These are phyloP conservation scores for Globisporangium uncinulatum DNA, from an alignment of 352 stramenopile species.

Conservation along the genomic window DNA sequence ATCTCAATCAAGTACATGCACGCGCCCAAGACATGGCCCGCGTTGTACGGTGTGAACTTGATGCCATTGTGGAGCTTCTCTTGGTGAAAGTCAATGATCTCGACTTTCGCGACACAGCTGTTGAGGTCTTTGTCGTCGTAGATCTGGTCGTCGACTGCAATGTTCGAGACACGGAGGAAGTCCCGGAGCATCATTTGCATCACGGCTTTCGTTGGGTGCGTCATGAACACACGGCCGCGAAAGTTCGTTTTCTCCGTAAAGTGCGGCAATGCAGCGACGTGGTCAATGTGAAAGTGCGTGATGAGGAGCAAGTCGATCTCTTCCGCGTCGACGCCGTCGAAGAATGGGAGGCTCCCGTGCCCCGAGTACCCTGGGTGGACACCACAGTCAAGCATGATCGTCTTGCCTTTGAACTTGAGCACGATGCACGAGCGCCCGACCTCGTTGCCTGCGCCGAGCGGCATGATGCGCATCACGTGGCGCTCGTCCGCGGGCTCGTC, in stretches of 20 bases:
- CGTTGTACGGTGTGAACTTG: conserved; percentile 98
- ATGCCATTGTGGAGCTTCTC: conserved; percentile 97
- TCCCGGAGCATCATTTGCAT: conserved; percentile 98
- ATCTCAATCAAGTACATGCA: conserved; percentile 99
- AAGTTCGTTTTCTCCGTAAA: conserved; percentile 99
- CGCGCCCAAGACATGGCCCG: conserved; percentile 98
- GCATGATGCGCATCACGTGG: conserved; percentile 92
- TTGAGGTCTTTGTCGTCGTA: conserved; percentile 95
- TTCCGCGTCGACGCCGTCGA: conserved; percentile 95
- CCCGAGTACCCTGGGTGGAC: conserved; percentile 93
- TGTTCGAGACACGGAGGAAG: conserved; percentile 94
- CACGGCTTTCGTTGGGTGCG: conserved; percentile 98
- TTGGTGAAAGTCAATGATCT: conserved; percentile 98
- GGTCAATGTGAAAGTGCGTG: conserved; percentile 99
- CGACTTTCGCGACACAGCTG: conserved; percentile 96
- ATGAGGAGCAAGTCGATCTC: conserved; percentile 97
- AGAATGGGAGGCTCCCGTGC: conserved; percentile 96
- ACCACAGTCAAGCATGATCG: conserved; percentile 94
- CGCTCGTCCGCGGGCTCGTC: conserved; percentile 78
- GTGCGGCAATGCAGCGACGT: conserved; percentile 98
- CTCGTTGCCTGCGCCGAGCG: conserved; percentile 97
- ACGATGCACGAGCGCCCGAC: conserved; percentile 99
- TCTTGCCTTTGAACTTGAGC: conserved; percentile 99
- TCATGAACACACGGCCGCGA: conserved; percentile 98
- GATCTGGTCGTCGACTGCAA: conserved; percentile 91